Evolutionary conservation across 768 basidiomycete species (phyloP).

Genomic region (Hydnum rufescens): DNA sequence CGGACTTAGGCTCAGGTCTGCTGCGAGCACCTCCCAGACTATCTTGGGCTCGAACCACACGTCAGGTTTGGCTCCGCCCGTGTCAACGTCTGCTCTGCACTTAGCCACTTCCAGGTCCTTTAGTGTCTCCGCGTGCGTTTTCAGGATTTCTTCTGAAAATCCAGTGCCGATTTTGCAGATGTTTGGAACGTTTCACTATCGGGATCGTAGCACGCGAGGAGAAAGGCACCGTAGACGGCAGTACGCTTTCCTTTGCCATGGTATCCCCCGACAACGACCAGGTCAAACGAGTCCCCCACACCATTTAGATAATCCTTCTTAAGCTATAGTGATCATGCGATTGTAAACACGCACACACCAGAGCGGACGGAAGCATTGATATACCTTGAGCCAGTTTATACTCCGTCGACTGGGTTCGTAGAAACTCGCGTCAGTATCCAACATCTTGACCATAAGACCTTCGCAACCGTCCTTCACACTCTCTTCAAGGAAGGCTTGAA

Average conservation of each 20-base stretch:
- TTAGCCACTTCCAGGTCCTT: conserved; percentile 55
- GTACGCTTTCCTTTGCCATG: conserved; percentile 97
- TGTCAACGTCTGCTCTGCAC: conserved; percentile 63
- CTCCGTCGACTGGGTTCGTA: conserved; percentile 92
- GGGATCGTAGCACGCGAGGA: conserved; percentile 89
- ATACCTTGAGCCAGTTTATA: conserved; percentile 95
- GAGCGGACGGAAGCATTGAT: neutral
- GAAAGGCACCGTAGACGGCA: conserved; percentile 92
- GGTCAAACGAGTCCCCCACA: conserved; percentile 89
- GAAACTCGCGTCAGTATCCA: conserved; percentile 74
- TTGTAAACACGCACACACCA: neutral
- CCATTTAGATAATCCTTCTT: conserved; percentile 98
- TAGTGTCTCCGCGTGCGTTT: conserved; percentile 59
- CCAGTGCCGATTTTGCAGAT: conserved; percentile 99
- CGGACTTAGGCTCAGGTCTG: conserved; percentile 90
- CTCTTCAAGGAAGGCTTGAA: conserved; percentile 84
- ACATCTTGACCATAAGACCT: conserved; percentile 98
- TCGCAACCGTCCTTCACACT: conserved; percentile 98
- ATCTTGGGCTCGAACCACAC: conserved; percentile 95
- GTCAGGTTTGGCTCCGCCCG: conserved; percentile 89
- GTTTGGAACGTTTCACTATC: conserved; percentile 86
- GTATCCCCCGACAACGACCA: conserved; percentile 95
- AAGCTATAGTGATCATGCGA: conserved; percentile 32
- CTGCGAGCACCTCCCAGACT: conserved; percentile 96
- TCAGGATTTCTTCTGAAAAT: conserved; percentile 81